phyloP scores from a whole-genome alignment of 352 stramenopile genomes.

The Phytophthora sansomeana region DNA sequence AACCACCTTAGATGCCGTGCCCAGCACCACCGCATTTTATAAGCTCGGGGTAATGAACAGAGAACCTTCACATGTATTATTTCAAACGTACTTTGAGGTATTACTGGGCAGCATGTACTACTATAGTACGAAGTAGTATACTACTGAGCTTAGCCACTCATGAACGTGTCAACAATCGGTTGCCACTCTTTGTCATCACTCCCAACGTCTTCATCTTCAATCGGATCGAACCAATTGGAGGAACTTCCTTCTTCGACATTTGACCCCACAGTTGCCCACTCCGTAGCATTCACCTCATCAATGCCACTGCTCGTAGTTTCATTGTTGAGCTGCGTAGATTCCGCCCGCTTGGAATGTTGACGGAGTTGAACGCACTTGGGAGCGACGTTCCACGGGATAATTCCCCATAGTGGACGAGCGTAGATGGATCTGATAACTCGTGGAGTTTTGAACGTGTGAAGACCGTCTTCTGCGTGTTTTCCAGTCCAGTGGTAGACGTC shows the following conservation, averaged over 20 bases:
- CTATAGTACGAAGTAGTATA: too few relatives aligned
- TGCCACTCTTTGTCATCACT: constrained; percentile 7
- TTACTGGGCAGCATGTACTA: neutral
- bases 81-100: neutral
- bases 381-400: constrained; percentile 3
- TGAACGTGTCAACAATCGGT: neutral
- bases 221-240: constrained; percentile 23
- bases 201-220: neutral
- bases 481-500: constrained; percentile 12
- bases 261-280: neutral
- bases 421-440: constrained; percentile 17
- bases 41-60: too few relatives aligned
- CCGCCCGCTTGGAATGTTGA: constrained; percentile 6
- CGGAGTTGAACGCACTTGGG: constrained; percentile 21
- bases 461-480: neutral
- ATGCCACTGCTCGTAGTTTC: neutral
- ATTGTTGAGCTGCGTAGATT: neutral
- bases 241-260: neutral
- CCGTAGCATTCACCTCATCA: constrained; percentile 8
- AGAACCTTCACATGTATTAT: neutral
- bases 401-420: constrained; percentile 8
- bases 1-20: neutral
- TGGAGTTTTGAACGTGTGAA: constrained; percentile 18
- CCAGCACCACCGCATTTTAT: too few relatives aligned
- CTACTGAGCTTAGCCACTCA: neutral